Evolutionary conservation across 805 yeast species (phyloP), one percentile per base, ranked within the genome.

Genomic region (Metschnikowia proteae): DNA sequence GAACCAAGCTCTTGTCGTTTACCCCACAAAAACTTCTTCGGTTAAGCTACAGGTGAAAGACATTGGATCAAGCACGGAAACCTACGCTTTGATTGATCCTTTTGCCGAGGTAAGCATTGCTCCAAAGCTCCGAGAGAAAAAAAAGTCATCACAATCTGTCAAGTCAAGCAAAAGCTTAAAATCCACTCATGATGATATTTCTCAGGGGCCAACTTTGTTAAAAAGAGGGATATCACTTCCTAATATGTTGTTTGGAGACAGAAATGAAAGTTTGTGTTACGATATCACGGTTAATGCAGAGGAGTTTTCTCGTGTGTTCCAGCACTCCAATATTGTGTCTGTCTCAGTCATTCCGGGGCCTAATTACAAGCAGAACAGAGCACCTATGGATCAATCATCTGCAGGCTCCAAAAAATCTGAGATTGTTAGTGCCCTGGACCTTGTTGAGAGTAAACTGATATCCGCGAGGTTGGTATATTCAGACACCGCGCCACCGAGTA

Each of bases 31-130:
- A 45, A 71, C 75, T 1, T 74, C 86, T 2, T 75, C 84, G 4
- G 91, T 95, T 8, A 77, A 76, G 32, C 76, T 89, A 50, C 68
- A 66, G 42, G 71, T 73, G 30, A 75, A 75, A 28, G 71, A 70
- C 43, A 64, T 79, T 30, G 80, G 75, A 2, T 63, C 70, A 17
- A 66, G 55, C n/a, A 55, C 79, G 74, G 38, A 66, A 63, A 11
- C 56, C 49, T 64, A 84, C 52, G 75, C 87, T 0, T 75, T 77
- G 52, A 63, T 88, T 3, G 73, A 83, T 2, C 81, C 86, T 0
- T 78, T 78, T 49, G 79, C 90, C 22, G 88, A 87, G 55, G 77
- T 88, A 10, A 78, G 85, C 48, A 83, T 92, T 28, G 88, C 95
- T 5, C 97, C 98, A 3, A 71, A 66, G 44, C 58, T 59, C 6